Evolutionary conservation across 108 stramenopile species (phyloP).

Genomic region (Stephanodiscus minutulus): DNA sequence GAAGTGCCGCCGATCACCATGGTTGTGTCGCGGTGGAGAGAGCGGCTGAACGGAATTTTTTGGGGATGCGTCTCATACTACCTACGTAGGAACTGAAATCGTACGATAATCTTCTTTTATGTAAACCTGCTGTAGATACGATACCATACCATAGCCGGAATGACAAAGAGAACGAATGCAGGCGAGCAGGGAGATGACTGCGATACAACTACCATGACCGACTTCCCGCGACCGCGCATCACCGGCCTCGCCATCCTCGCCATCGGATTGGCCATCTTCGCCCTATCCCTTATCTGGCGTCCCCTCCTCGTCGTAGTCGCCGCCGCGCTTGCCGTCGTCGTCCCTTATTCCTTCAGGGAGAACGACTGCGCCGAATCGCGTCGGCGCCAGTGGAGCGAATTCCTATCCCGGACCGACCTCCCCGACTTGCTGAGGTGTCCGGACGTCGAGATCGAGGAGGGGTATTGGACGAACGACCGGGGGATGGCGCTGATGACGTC

Average conservation of each 20-base stretch:
- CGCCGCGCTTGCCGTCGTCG: constrained; percentile 11
- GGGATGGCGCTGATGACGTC: constrained; percentile 48
- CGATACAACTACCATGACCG: no score
- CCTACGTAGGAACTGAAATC: no score
- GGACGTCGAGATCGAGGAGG: constrained; percentile 51
- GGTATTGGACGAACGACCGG: constrained; percentile 58
- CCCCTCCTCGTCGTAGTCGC: constrained; percentile 36
- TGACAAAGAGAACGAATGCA: no score
- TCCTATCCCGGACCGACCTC: constrained; percentile 52
- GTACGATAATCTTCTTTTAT: no score
- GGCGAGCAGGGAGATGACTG: no score
- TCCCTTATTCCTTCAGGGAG: constrained; percentile 55
- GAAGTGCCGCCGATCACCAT: no score
- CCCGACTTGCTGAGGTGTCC: constrained; percentile 41
- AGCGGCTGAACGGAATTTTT: no score
- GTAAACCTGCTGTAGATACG: no score
- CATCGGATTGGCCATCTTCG: background rate
- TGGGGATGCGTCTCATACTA: no score
- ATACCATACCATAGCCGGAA: no score
- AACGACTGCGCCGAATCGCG: constrained; percentile 60
- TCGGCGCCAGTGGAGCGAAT: constrained; percentile 54
- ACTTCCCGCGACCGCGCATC: no score
- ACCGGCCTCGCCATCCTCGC: background rate
- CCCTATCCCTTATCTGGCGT: constrained; percentile 38
- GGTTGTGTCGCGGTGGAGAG: no score